A percentile compares a stretch with the other conserved stretches of the same genome.
Evolutionary conservation across 2,329 filamentous ascomycete genomes (phyloP).

Genomic region (Drechslera avenae): DNA sequence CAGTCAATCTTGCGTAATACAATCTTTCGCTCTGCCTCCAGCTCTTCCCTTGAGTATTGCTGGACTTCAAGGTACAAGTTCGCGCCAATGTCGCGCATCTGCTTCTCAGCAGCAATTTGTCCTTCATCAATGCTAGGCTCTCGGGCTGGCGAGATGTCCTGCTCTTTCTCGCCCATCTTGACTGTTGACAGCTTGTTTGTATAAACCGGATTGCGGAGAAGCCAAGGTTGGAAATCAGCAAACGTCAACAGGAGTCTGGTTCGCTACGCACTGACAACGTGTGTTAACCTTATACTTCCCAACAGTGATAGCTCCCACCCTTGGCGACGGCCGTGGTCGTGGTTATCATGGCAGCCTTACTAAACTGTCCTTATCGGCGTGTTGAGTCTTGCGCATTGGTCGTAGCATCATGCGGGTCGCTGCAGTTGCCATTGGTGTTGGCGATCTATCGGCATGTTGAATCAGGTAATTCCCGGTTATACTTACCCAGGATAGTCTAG

Average conservation of each 20-base stretch:
- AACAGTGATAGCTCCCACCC: constrained; percentile 13
- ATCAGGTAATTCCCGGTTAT: constrained; percentile 28
- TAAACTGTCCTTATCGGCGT: constrained; percentile 11
- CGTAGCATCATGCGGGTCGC: constrained; percentile 13
- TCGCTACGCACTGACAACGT: not conserved
- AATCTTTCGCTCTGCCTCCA: constrained; percentile 50
- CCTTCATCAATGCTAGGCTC: constrained; percentile 38
- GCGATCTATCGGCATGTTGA: constrained; percentile 29
- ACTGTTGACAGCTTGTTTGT: not conserved
- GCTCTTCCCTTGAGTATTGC: constrained; percentile 51
- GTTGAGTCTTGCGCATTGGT: constrained; percentile 20
- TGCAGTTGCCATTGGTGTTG: constrained; percentile 19
- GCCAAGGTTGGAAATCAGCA: not conserved
- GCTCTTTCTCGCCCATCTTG: constrained; percentile 31
- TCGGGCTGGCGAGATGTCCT: constrained; percentile 26
- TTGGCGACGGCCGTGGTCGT: constrained; percentile 20
- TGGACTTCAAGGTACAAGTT: constrained; percentile 54
- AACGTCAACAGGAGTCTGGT: no score
- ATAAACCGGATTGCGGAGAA: not conserved
- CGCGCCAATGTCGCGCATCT: constrained; percentile 53
- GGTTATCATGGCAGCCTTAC: constrained; percentile 22
- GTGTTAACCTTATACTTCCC: constrained; percentile 5
- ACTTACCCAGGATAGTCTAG: constrained; percentile 18
- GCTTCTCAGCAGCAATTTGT: constrained; percentile 37
- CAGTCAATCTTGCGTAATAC: constrained; percentile 54